Evolutionary conservation across 495 filamentous ascomycete genomes (phyloP).

Genomic region (Aspergillus olivimuriae): DNA sequence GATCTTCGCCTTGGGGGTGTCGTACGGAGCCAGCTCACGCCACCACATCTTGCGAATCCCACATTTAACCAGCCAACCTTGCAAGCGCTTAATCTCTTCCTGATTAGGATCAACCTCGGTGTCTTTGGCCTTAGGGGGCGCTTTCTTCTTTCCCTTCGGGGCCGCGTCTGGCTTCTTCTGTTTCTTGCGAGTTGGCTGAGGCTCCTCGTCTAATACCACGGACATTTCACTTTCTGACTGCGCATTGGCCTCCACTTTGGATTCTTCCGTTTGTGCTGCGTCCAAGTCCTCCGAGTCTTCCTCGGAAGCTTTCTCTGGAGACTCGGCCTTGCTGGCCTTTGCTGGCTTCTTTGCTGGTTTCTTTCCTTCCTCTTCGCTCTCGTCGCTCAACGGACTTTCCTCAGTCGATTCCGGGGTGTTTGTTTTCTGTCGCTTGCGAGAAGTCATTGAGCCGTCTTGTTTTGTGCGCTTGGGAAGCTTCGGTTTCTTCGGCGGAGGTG

Average conservation of each 20-base stretch:
- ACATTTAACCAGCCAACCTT: constrained; percentile 83
- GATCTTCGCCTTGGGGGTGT: constrained; percentile 74
- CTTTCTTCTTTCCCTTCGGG: constrained; percentile 31
- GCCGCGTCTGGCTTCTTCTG: constrained; percentile 29
- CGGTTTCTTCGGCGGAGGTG: constrained; percentile 15
- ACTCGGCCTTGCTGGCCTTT: too few species aligned
- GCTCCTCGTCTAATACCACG: constrained; percentile 64
- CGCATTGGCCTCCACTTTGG: constrained; percentile 27
- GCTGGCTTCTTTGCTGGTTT: constrained; percentile 17
- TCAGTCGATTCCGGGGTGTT: constrained; percentile 25
- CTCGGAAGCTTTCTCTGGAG: constrained; percentile 19
- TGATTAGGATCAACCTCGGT: constrained; percentile 59
- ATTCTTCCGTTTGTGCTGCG: constrained; percentile 16
- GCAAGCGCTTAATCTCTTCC: constrained; percentile 82
- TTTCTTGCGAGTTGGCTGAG: constrained; percentile 44
- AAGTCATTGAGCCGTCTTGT: constrained; percentile 11
- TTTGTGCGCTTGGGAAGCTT: constrained; percentile 26
- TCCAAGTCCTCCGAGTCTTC: constrained; percentile 18
- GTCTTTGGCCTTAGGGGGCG: constrained; percentile 26
- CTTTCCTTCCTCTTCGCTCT: constrained; percentile 23
- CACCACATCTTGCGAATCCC: constrained; percentile 91
- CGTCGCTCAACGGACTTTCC: constrained; percentile 8
- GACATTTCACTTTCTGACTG: constrained; percentile 78
- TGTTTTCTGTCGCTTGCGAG: constrained; percentile 34
- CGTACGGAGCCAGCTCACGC: constrained; percentile 70